Base-by-base conservation (phyloP, 345 rosid species). In the Dovyalis caffra region DNA sequence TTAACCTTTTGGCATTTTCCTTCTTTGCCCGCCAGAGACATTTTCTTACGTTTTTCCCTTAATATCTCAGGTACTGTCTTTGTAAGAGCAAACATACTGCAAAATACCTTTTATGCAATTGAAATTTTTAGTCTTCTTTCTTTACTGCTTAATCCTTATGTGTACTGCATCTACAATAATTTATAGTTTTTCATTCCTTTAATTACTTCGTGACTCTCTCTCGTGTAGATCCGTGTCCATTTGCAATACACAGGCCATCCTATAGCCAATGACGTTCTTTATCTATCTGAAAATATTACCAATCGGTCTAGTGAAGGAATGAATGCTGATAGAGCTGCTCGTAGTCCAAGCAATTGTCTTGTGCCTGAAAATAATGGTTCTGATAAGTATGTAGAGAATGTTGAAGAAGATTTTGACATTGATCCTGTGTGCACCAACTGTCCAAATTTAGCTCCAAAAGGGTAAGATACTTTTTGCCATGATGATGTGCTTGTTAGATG, bases 181-280 rank as follows among this genome's bases (percentile, higher is more conserved):
- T 2, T 43, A 35, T 5, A 35, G 47, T 3, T 12, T 35, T 1
- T 25, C 64, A 58, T n/a, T 58, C 18, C 33, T 9, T 23, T 5
- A 62, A 23, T 26, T 26, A 62, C 4, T 0, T 62, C 10, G 28
- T 57, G 29, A 62, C 32, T 70, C 32, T 73, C 21, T 69, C 25
- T 70, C 60, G 49, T 61, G 86, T 76, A 93, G 99, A 95, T 95
- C 78, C 93, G 97, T 40, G 94, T 89, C 70, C 99, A 95, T 87
- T 83, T 95, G 86, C 90, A 93, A 67, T 83, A 82, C 72, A 80
- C 82, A 0, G 98, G 98, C 37, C 90, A 95, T 87, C 97, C 97
- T 43, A 95, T 95, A 82, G 99, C 90, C 56, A 95, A 95, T 77
- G 98, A 93, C 80, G 79, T 79, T 60, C 98, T 93, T 77, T 95